Evolutionary conservation across 192 early-diverging fungal genomes (phyloP).

Genomic region (Cladochytrium replicatum): DNA sequence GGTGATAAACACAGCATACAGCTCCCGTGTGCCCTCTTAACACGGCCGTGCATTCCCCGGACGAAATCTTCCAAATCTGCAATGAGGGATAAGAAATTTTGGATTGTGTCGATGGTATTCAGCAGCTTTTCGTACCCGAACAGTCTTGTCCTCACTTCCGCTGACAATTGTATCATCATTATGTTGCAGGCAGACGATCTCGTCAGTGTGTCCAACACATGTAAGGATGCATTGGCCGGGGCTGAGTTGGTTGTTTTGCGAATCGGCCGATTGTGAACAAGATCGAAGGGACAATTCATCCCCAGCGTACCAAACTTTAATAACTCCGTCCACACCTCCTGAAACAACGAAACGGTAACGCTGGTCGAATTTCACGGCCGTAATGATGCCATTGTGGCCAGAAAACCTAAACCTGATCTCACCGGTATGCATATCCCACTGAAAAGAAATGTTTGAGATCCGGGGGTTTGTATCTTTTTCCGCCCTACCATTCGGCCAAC

Average conservation of each 20-base stretch:
- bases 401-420: conserved; percentile 10
- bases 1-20: conserved; percentile 27
- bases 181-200: conserved; percentile 24
- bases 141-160: conserved; percentile 28
- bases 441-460: not conserved
- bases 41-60: conserved; percentile 13
- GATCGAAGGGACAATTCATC: no score
- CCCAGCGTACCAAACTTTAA: conserved; percentile 25
- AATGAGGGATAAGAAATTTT: not conserved
- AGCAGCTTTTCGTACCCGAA: conserved; percentile 24
- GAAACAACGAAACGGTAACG: conserved; percentile 24
- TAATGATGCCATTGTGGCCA: conserved; percentile 32
- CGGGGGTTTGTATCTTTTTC: not conserved
- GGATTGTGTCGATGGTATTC: no score
- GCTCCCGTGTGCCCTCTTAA: conserved; percentile 27
- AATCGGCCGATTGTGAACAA: conserved; percentile 11
- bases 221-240: conserved; percentile 15
- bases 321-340: conserved; percentile 28
- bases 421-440: conserved; percentile 30
- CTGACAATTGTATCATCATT: conserved; percentile 18
- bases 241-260: no score
- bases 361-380: conserved; percentile 26
- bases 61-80: conserved; percentile 25
- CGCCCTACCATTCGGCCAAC: conserved; percentile 8
- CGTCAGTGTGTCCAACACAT: conserved; percentile 23